These are phyloP conservation scores for Immersiporthe knoxdaviesiana DNA, from an alignment of 2,329 filamentous ascomycete genomes.

Conservation along the genomic window DNA sequence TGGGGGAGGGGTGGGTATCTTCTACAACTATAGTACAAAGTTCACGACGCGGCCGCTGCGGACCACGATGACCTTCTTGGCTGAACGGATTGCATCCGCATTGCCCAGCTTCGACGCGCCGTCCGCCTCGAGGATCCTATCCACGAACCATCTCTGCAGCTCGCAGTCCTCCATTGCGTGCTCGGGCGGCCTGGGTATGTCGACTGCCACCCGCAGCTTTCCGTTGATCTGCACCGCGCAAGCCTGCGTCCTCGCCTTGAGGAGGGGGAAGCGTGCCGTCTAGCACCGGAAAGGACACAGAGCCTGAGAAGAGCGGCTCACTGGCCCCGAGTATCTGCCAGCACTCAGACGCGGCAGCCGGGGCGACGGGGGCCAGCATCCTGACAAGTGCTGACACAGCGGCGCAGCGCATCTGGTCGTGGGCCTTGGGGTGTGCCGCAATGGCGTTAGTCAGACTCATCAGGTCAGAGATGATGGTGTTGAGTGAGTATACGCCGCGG, in stretches of 20 bases:
- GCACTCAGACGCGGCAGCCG: conserved; percentile 80
- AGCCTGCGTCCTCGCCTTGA: conserved; percentile 53
- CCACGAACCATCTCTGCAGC: conserved; percentile 64
- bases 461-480: conserved; percentile 81
- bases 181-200: conserved; percentile 58
- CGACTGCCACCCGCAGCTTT: conserved; percentile 70
- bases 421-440: conserved; percentile 48
- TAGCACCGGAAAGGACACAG: conserved; percentile 60
- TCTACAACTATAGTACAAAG: conserved; percentile 59
- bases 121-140: conserved; percentile 63
- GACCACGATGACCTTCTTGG: conserved; percentile 70
- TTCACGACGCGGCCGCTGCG: conserved; percentile 72
- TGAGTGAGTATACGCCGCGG: conserved; percentile 73
- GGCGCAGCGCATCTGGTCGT: conserved; percentile 49
- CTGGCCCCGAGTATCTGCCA: conserved; percentile 63
- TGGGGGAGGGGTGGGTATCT: conserved; percentile 25
- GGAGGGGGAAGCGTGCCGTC: conserved; percentile 55
- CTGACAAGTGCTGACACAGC: conserved; percentile 63
- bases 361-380: conserved; percentile 78
- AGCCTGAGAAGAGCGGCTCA: conserved; percentile 45
- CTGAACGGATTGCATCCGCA: conserved; percentile 50
- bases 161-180: conserved; percentile 45
- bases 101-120: conserved; percentile 60
- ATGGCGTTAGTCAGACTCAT: conserved; percentile 79
- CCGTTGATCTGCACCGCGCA: conserved; percentile 81